Conservation (phyloP, 805 yeast species). For the Candida wancherniae region DNA sequence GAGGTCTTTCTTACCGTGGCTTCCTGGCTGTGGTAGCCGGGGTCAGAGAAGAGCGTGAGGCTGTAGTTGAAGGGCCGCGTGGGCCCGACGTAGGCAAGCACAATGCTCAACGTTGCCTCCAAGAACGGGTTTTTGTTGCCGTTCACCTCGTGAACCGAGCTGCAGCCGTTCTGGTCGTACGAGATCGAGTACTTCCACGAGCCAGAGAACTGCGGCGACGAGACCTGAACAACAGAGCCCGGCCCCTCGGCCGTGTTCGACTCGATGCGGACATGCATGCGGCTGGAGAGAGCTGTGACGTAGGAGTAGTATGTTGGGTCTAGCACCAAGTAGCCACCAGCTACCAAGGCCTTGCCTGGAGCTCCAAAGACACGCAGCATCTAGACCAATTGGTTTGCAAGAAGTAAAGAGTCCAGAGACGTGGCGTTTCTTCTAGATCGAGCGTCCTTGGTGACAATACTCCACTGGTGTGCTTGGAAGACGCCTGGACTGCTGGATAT, state of each 20-base stretch:
- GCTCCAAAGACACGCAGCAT: constrained; percentile 65
- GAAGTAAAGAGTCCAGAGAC: neutral
- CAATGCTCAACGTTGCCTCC: constrained; percentile 54
- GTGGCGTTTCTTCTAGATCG: no score
- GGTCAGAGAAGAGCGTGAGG: constrained; percentile 74
- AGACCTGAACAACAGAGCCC: constrained; percentile 35
- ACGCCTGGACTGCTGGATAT: no score
- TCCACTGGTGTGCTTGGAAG: no score
- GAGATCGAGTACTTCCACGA: constrained; percentile 54
- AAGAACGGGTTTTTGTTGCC: constrained; percentile 65
- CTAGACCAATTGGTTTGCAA: neutral
- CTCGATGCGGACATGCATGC: constrained; percentile 74
- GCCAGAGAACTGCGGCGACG: constrained; percentile 79
- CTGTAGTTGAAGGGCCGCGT: constrained; percentile 27
- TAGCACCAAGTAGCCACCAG: constrained; percentile 91
- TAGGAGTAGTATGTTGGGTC: constrained; percentile 71
- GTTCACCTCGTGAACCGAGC: constrained; percentile 8
- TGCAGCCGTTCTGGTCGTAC: constrained; percentile 1
- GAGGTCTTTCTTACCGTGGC: constrained; percentile 35
- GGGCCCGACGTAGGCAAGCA: constrained; percentile 45
- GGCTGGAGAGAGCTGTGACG: constrained; percentile 81
- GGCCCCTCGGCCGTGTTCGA: constrained; percentile 10
- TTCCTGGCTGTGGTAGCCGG: constrained; percentile 81
- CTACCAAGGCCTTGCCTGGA: constrained; percentile 91
- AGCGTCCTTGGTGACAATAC: no score